Evolutionary conservation across 1,139 yeast genomes (phyloP).

Genomic region (Yamadazyma buinensis): DNA sequence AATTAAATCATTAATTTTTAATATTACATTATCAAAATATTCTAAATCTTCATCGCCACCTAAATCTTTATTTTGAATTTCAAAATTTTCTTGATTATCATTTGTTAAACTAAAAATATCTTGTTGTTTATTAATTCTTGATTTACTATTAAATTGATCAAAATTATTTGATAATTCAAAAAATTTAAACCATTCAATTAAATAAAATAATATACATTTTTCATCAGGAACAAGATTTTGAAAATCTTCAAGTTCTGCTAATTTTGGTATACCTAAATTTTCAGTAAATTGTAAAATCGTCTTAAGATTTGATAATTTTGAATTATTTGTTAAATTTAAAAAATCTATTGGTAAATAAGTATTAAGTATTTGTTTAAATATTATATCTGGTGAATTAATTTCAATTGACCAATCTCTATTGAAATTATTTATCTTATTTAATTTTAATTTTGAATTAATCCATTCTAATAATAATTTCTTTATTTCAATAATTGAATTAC

Average conservation of each 20-base stretch:
- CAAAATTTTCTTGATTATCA: background rate
- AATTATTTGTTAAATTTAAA: conserved; percentile 34
- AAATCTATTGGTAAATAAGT: conserved; percentile 13
- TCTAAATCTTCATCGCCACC: conserved; percentile 1
- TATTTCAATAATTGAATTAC: conserved; percentile 27
- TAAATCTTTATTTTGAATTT: background rate
- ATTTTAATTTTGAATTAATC: conserved; percentile 24
- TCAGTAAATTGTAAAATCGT: conserved; percentile 21
- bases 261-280: conserved; percentile 51
- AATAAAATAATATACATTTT: conserved; percentile 58
- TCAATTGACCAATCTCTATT: conserved; percentile 40
- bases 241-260: conserved; percentile 62
- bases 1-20: conserved; percentile 19
- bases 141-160: background rate
- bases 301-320: conserved; percentile 23
- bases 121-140: too few species aligned
- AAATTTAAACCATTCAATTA: conserved; percentile 64
- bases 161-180: conserved; percentile 24
- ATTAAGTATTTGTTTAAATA: conserved; percentile 23
- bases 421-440: conserved; percentile 26
- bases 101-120: background rate
- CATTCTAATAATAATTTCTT: conserved; percentile 32
- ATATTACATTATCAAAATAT: conserved; percentile 19
- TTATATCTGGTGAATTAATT: conserved; percentile 24
- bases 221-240: conserved; percentile 56